Conservation (phyloP, 495 filamentous ascomycete species). For the Massariosphaeria phaeospora region DNA sequence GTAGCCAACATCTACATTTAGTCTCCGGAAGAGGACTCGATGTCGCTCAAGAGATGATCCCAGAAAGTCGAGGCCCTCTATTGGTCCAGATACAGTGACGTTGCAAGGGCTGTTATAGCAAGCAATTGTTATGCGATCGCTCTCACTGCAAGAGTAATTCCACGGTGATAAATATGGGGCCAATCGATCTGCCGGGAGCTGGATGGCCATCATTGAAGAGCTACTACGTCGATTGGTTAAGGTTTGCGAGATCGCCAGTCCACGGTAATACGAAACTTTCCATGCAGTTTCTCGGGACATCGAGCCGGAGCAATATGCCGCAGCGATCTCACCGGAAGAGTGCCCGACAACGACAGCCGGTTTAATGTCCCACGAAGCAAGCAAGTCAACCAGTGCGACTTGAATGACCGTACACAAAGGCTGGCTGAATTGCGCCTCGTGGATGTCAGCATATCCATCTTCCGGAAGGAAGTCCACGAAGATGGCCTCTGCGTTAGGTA, state of each 20-base stretch:
- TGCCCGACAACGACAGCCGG: conserved; percentile 12
- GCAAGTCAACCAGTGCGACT: conserved; percentile 10
- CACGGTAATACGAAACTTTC: conserved; percentile 5
- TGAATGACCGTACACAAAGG: conserved; percentile 10
- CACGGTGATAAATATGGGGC: background rate
- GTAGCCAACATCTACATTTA: conserved; percentile 11
- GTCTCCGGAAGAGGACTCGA: background rate
- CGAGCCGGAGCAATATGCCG: conserved; percentile 2
- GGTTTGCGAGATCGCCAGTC: background rate
- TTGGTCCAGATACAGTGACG: conserved; percentile 9
- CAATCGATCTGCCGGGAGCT: background rate
- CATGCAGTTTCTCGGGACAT: background rate
- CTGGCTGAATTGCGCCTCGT: too few species aligned
- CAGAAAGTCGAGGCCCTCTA: background rate
- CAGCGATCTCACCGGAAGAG: conserved; percentile 24
- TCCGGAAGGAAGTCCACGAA: too few species aligned
- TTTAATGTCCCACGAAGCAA: conserved; percentile 1
- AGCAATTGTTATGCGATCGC: background rate
- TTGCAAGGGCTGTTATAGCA: conserved; percentile 12
- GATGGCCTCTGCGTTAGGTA: too few species aligned
- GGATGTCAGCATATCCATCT: too few species aligned
- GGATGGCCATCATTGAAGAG: conserved; percentile 1
- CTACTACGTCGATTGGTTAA: background rate
- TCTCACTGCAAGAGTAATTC: background rate
- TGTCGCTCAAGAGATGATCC: background rate